Percentiles rank a stretch among this genome's conserved stretches.
Evolutionary conservation across 495 filamentous ascomycete genomes (phyloP).

Genomic region (Neurospora sp.): DNA sequence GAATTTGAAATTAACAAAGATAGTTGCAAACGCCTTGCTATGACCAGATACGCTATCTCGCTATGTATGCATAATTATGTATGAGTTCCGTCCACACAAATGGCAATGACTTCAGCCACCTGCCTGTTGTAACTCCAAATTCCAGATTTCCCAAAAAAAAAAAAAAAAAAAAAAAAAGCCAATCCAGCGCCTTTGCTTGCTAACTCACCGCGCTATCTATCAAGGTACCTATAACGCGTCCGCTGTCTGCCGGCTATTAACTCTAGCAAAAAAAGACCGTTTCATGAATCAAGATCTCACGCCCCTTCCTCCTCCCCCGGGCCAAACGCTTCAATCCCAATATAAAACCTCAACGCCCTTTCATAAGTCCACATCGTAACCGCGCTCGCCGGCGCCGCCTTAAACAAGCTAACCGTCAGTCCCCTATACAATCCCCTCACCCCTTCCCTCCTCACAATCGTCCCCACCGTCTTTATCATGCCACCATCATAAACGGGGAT

Average conservation of each 20-base stretch:
- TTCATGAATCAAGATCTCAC: background rate
- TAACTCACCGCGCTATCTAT: background rate
- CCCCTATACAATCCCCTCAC: constrained; percentile 77
- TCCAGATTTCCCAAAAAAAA: background rate
- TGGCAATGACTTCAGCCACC: background rate
- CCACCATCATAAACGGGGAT: constrained; percentile 70
- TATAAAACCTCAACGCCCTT: constrained; percentile 49
- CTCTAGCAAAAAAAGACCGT: background rate
- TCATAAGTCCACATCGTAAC: constrained; percentile 99
- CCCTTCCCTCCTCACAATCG: constrained; percentile 65
- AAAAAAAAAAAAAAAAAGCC: background rate
- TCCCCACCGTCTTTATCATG: constrained; percentile 49
- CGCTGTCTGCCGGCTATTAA: background rate
- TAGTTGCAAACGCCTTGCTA: background rate
- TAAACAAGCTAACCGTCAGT: constrained; percentile 77
- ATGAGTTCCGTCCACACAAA: background rate
- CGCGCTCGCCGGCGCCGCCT: constrained; percentile 89
- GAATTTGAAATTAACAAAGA: too few relatives aligned
- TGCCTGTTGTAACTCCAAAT: background rate
- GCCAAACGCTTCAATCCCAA: constrained; percentile 19
- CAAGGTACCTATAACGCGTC: background rate
- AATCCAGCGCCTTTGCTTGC: background rate
- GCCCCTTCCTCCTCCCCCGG: background rate
- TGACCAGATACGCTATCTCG: background rate
- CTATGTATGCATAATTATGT: background rate